phyloP scores from a whole-genome alignment of 139 green algal genomes.

The Picocystis salinarum region DNA sequence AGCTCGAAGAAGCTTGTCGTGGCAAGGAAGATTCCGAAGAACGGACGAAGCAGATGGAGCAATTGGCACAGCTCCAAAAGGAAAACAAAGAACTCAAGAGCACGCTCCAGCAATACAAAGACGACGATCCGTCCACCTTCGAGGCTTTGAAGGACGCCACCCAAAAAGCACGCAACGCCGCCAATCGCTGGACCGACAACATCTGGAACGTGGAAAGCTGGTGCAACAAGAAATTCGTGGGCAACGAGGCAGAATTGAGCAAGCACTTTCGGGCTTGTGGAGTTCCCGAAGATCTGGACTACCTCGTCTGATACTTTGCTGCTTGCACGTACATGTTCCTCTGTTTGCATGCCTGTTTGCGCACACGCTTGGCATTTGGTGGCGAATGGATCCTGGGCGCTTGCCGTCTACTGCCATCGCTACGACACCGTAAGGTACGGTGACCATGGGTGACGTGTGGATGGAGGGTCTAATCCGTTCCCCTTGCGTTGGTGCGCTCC shows the following conservation, averaged over 20 bases:
- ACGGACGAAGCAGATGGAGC: constrained; percentile 15
- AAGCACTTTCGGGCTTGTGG: constrained; percentile 32
- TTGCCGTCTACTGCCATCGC: no score
- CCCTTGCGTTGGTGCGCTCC: no score
- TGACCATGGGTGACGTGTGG: no score
- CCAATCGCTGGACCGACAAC: constrained; percentile 38
- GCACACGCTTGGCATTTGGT: no score
- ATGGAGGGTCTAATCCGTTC: no score
- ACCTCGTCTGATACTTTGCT: no score
- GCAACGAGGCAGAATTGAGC: constrained; percentile 25
- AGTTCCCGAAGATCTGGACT: constrained; percentile 21
- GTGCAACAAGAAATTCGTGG: constrained; percentile 43
- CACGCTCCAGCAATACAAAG: constrained; percentile 29
- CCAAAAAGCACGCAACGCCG: constrained; percentile 19
- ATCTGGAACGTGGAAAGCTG: constrained; percentile 18
- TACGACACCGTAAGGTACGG: no score
- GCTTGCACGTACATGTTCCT: no score
- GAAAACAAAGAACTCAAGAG: constrained; percentile 13
- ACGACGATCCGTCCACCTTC: constrained; percentile 35
- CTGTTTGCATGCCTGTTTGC: no score
- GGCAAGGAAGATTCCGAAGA: constrained; percentile 36
- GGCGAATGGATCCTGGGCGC: no score
- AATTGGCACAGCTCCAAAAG: constrained; percentile 18
- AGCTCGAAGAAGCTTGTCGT: constrained; percentile 16
- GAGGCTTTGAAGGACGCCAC: constrained; percentile 11